A percentile compares a stretch with the other conserved stretches of the same genome.
Evolutionary conservation across 805 yeast genomes (phyloP).

Genomic region (Wickerhamomyces pijperi): DNA sequence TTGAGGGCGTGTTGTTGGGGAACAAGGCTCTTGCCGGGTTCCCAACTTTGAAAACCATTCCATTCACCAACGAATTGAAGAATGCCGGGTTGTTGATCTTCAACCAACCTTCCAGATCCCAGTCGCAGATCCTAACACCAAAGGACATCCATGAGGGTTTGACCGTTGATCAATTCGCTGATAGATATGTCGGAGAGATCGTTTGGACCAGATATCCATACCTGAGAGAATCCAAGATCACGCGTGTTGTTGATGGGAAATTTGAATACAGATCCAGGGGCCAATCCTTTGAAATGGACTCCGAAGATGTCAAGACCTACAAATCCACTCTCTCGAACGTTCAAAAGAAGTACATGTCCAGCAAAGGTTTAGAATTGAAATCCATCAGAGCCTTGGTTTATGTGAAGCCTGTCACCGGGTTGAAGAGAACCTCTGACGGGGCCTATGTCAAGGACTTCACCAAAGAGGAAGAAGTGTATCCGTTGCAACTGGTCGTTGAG

Average conservation of each 20-base stretch:
- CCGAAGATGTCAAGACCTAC: constrained; percentile 37
- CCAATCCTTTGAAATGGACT: constrained; percentile 30
- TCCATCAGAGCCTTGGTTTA: constrained; percentile 46
- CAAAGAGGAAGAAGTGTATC: constrained; percentile 41
- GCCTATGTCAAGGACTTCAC: constrained; percentile 68
- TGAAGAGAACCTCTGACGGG: constrained; percentile 59
- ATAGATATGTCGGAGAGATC: constrained; percentile 45
- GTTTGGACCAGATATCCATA: constrained; percentile 89
- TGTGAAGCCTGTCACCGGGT: constrained; percentile 70
- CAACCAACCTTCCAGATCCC: constrained; percentile 75
- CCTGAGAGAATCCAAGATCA: constrained; percentile 66
- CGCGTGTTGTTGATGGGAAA: constrained; percentile 46
- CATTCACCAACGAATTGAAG: constrained; percentile 41
- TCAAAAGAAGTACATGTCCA: constrained; percentile 31
- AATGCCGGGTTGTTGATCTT: constrained; percentile 64
- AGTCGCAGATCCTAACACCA: constrained; percentile 62
- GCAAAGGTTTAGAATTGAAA: constrained; percentile 53
- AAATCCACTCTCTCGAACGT: constrained; percentile 29
- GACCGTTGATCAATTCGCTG: constrained; percentile 53
- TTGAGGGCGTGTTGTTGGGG: constrained; percentile 60
- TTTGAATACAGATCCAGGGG: constrained; percentile 29
- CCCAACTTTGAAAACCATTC: constrained; percentile 70
- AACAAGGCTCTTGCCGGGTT: constrained; percentile 75
- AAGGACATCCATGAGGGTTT: constrained; percentile 43
- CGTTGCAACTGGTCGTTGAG: constrained; percentile 76